A percentile compares a stretch with the other conserved stretches of the same genome.
Conservation (phyloP, 805 yeast genomes). For the Danielia reshetovae region DNA sequence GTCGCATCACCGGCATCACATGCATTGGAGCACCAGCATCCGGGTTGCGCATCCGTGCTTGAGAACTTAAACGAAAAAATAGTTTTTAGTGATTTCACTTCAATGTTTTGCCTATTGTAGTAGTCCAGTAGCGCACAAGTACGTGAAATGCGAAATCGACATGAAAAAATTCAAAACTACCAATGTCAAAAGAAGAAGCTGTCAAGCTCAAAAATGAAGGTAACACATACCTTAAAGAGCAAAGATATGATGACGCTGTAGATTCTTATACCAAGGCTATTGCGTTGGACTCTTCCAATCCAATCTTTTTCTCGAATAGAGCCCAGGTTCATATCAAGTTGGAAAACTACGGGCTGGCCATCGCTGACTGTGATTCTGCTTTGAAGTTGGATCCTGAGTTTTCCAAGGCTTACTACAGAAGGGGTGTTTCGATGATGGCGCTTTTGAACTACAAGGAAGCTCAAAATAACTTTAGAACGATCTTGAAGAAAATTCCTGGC, state of each 20-base stretch:
- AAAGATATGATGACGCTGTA: slow-evolving; percentile 62
- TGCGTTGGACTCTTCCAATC: slow-evolving; percentile 52
- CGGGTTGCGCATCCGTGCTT: slow-evolving; percentile 63
- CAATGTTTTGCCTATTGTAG: too few relatives aligned
- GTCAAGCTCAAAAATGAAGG: slow-evolving; percentile 63
- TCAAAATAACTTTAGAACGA: slow-evolving; percentile 59
- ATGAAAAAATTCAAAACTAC: background rate
- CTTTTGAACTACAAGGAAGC: slow-evolving; percentile 74
- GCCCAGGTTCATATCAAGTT: slow-evolving; percentile 85
- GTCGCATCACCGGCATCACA: slow-evolving; percentile 72
- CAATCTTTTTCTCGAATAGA: slow-evolving; percentile 74
- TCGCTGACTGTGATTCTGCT: slow-evolving; percentile 72
- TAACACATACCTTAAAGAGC: slow-evolving; percentile 64
- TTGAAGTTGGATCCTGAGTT: slow-evolving; percentile 62
- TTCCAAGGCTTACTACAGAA: slow-evolving; percentile 78
- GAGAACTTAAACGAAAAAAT: background rate
- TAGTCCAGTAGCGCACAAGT: too few relatives aligned
- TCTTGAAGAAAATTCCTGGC: slow-evolving; percentile 58
- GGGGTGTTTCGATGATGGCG: slow-evolving; percentile 80
- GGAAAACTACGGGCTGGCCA: slow-evolving; percentile 84
- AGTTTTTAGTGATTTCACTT: background rate
- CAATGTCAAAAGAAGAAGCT: slow-evolving; percentile 35
- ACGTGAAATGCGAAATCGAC: too few relatives aligned
- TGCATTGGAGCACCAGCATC: slow-evolving; percentile 88
- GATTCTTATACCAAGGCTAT: slow-evolving; percentile 73